These are phyloP conservation scores for Rosa chinensis DNA, from an alignment of 306 rosid species.

Conservation along the genomic window DNA sequence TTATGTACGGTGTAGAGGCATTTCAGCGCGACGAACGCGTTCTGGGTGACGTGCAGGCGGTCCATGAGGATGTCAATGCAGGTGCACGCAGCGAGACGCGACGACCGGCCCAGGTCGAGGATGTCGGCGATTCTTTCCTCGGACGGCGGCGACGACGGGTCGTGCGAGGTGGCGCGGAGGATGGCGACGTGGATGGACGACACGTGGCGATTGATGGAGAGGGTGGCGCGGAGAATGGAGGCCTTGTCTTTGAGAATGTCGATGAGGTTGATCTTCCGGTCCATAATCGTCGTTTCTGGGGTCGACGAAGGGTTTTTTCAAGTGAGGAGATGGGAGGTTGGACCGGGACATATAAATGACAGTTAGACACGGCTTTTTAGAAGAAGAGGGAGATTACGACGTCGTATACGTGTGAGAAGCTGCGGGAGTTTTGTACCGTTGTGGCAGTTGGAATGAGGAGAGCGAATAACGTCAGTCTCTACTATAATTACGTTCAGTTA, in stretches of 20 bases:
- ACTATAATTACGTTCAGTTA: background rate
- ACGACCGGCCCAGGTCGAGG: slow-evolving; percentile 33
- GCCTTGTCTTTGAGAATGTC: slow-evolving; percentile 65
- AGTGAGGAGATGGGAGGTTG: background rate
- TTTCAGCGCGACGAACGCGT: slow-evolving; percentile 70
- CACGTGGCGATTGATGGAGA: slow-evolving; percentile 46
- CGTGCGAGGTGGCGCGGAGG: slow-evolving; percentile 79
- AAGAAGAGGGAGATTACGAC: background rate
- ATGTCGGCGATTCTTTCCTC: slow-evolving; percentile 49
- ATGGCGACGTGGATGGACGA: slow-evolving; percentile 49
- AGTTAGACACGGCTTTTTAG: slow-evolving; percentile 5
- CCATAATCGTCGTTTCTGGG: slow-evolving; percentile 23
- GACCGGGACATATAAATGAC: background rate
- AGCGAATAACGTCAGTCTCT: background rate
- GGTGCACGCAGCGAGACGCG: slow-evolving; percentile 39
- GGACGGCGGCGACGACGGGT: slow-evolving; percentile 46
- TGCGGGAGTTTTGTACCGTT: background rate
- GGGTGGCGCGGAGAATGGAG: slow-evolving; percentile 52
- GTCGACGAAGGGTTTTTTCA: background rate
- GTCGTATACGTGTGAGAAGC: slow-evolving; percentile 8
- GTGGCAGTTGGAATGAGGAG: background rate
- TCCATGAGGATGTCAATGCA: slow-evolving; percentile 65
- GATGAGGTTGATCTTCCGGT: slow-evolving; percentile 37
- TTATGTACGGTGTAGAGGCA: slow-evolving; percentile 71
- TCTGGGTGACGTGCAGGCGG: slow-evolving; percentile 67